A percentile compares a stretch with the other conserved stretches of the same genome.
Evolutionary conservation across 2,329 filamentous ascomycete genomes (phyloP).

Genomic region (Pyrenophora seminiperda): DNA sequence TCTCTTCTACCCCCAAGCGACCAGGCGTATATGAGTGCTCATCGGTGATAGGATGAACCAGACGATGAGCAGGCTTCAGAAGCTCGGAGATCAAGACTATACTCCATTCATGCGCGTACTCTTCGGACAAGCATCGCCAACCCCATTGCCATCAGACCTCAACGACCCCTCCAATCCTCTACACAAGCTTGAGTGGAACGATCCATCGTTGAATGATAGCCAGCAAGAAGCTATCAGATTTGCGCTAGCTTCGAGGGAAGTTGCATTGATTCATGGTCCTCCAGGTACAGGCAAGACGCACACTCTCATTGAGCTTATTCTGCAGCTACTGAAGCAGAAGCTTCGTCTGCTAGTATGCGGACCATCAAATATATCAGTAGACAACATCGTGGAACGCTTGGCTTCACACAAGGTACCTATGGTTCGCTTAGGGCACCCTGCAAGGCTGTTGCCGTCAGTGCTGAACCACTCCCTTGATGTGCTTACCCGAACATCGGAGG

Average conservation of each 20-base stretch:
- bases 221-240: slow-evolving; percentile 74
- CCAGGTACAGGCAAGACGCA: slow-evolving; percentile 98
- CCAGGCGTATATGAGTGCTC: slow-evolving; percentile 10
- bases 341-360: slow-evolving; percentile 89
- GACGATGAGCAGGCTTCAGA: slow-evolving; percentile 65
- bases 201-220: slow-evolving; percentile 63
- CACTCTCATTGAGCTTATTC: slow-evolving; percentile 90
- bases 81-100: slow-evolving; percentile 61
- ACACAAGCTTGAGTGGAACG: slow-evolving; percentile 58
- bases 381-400: slow-evolving; percentile 95
- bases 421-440: slow-evolving; percentile 89
- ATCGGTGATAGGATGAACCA: slow-evolving; percentile 61
- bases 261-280: slow-evolving; percentile 91
- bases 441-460: slow-evolving; percentile 84
- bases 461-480: slow-evolving; percentile 89
- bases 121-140: slow-evolving; percentile 63
- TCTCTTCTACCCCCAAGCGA: slow-evolving; percentile 17
- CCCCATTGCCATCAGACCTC: slow-evolving; percentile 55
- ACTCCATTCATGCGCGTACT: slow-evolving; percentile 64
- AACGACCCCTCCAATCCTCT: slow-evolving; percentile 47
- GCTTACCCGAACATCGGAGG: slow-evolving; percentile 86
- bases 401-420: slow-evolving; percentile 84
- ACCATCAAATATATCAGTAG: slow-evolving; percentile 94
- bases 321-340: slow-evolving; percentile 79
- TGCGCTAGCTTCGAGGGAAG: slow-evolving; percentile 77